Evolutionary conservation across 2,329 filamentous ascomycete genomes (phyloP).

Genomic region (Fusarium phyllophilum): DNA sequence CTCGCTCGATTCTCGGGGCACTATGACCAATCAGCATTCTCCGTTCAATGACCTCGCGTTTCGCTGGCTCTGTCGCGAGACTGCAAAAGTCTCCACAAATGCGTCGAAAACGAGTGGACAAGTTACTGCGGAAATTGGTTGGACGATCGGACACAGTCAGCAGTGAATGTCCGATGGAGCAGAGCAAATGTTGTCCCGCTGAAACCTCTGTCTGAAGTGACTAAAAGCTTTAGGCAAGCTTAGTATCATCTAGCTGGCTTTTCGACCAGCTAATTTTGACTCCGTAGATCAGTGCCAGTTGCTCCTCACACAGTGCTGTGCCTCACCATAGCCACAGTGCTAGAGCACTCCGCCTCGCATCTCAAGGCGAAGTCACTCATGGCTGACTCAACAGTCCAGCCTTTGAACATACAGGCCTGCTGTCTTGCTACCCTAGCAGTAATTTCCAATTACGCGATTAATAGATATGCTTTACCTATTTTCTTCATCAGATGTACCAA

Average conservation of each 20-base stretch:
- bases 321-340: not conserved
- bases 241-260: rapidly evolving
- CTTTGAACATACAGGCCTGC: too few species aligned
- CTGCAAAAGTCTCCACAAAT: not conserved
- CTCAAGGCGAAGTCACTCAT: not conserved
- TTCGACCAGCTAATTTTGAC: not conserved
- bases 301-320: not conserved
- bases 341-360: too few species aligned
- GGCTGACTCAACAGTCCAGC: not conserved
- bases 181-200: not conserved
- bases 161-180: not conserved
- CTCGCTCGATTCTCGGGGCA: not conserved
- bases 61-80: slow-evolving; percentile 11
- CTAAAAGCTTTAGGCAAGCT: not conserved
- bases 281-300: not conserved
- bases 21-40: not conserved
- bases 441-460: too few species aligned
- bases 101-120: slow-evolving; percentile 3
- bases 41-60: not conserved
- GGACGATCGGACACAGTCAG: not conserved
- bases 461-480: not conserved
- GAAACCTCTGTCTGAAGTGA: rapidly evolving
- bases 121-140: not conserved
- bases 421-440: too few species aligned
- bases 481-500: not conserved